phyloP scores from a whole-genome alignment of 257 asterid genomes.

The Solanum dulcamara region DNA sequence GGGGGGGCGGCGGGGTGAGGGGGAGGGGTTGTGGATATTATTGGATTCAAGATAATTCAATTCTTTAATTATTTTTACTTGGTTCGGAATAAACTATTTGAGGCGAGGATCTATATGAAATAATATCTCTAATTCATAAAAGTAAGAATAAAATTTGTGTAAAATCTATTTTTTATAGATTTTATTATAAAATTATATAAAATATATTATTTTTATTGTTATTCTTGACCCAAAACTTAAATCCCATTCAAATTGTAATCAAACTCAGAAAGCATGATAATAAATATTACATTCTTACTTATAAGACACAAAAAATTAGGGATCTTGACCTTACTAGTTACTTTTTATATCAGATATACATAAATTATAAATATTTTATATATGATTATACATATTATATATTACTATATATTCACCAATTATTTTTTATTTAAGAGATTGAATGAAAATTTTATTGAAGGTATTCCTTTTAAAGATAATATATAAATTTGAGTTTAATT shows the following conservation, averaged over 20 bases:
- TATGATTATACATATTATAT: no score
- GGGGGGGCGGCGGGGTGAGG: neutral
- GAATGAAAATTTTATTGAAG: no score
- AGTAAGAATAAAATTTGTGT: neutral
- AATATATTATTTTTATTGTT: neutral
- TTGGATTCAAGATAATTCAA: neutral
- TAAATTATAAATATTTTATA: no score
- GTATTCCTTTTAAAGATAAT: no score
- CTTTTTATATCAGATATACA: neutral
- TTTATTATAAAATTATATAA: neutral
- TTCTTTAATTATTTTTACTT: neutral
- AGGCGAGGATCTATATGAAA: rapidly evolving
- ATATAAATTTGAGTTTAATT: neutral
- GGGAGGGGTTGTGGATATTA: neutral
- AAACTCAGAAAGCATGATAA: neutral
- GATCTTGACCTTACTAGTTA: no score
- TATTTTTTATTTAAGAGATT: no score
- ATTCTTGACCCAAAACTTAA: neutral
- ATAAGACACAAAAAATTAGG: no score
- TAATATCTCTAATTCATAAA: neutral
- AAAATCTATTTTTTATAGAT: neutral
- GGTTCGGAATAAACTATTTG: neutral
- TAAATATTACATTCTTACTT: neutral
- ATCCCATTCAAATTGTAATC: neutral
- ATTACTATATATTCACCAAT: no score